Conservation (phyloP, 2,329 filamentous ascomycete genomes). For the Arthrobotrys musiformis region DNA sequence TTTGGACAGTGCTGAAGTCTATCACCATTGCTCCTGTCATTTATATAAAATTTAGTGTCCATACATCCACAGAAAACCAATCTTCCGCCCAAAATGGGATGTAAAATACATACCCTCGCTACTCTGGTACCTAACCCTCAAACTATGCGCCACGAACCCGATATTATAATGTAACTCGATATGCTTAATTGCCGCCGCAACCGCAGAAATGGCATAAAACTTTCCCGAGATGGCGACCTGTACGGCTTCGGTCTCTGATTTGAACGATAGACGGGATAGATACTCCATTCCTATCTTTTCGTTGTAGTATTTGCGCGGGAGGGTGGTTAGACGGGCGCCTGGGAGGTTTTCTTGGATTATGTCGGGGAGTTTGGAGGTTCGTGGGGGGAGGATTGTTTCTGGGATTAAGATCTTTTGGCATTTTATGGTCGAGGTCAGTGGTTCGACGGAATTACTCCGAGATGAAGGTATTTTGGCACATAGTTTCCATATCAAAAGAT, state of each 20-base stretch:
- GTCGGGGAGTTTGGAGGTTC: constrained; percentile 61
- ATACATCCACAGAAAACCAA: no score
- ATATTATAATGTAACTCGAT: constrained; percentile 76
- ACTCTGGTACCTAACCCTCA: constrained; percentile 81
- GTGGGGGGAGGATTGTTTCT: constrained; percentile 60
- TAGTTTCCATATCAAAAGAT: not conserved
- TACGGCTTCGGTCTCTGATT: constrained; percentile 81
- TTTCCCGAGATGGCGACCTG: constrained; percentile 58
- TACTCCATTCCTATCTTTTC: constrained; percentile 80
- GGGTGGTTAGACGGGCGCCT: constrained; percentile 70
- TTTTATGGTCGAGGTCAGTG: not conserved
- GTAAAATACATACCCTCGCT: constrained; percentile 57
- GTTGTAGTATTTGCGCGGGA: constrained; percentile 85
- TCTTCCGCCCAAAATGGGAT: not conserved
- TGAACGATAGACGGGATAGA: constrained; percentile 81
- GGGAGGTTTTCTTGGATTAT: constrained; percentile 78
- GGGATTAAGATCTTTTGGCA: constrained; percentile 85
- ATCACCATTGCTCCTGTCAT: constrained; percentile 89
- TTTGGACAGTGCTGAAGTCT: constrained; percentile 85
- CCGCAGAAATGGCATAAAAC: constrained; percentile 59
- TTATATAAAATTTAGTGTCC: not conserved
- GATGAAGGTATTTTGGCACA: not conserved
- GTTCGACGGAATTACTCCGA: not conserved
- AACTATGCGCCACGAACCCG: constrained; percentile 79
- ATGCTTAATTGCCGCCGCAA: constrained; percentile 71